Conservation (phyloP, 1,284 basidiomycete genomes). For the Tetrapyrgos nigripes region DNA sequence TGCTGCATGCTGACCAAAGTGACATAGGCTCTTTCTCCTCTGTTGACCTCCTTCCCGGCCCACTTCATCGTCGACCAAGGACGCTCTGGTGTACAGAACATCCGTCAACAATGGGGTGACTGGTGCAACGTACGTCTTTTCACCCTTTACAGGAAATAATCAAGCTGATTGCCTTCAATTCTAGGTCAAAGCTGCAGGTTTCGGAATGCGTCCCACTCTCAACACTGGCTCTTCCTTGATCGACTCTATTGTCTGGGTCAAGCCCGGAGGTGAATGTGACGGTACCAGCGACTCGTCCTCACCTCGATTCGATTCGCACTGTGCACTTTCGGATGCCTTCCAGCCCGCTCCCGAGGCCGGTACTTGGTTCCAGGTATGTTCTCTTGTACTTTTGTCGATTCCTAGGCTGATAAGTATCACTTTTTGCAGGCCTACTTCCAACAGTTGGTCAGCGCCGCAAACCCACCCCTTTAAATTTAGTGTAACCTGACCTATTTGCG, state of each 20-base stretch:
- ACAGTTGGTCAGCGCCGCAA: constrained; percentile 59
- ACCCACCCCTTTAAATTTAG: constrained; percentile 54
- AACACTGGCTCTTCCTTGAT: constrained; percentile 61
- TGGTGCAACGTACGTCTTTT: constrained; percentile 32
- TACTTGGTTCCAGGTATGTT: constrained; percentile 60
- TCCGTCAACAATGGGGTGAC: constrained; percentile 60
- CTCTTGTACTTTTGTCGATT: not conserved
- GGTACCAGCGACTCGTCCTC: constrained; percentile 66
- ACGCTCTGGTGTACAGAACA: constrained; percentile 66
- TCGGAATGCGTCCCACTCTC: constrained; percentile 64
- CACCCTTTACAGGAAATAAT: not conserved
- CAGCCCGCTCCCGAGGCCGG: constrained; percentile 67
- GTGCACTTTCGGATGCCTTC: constrained; percentile 55
- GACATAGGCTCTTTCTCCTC: constrained; percentile 53
- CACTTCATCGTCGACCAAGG: constrained; percentile 72
- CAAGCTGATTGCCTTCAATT: not conserved
- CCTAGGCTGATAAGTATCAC: not conserved
- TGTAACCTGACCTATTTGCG: too few species aligned
- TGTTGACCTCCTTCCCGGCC: constrained; percentile 56
- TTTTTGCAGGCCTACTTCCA: constrained; percentile 52
- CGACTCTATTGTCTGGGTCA: constrained; percentile 72
- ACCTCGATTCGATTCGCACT: constrained; percentile 63
- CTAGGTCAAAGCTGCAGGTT: constrained; percentile 51
- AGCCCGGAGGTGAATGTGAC: constrained; percentile 73
- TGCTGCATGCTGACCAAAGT: not conserved